Base-by-base conservation (phyloP, 371 early-diverging fungal genomes). In the Mortierella sp. region DNA sequence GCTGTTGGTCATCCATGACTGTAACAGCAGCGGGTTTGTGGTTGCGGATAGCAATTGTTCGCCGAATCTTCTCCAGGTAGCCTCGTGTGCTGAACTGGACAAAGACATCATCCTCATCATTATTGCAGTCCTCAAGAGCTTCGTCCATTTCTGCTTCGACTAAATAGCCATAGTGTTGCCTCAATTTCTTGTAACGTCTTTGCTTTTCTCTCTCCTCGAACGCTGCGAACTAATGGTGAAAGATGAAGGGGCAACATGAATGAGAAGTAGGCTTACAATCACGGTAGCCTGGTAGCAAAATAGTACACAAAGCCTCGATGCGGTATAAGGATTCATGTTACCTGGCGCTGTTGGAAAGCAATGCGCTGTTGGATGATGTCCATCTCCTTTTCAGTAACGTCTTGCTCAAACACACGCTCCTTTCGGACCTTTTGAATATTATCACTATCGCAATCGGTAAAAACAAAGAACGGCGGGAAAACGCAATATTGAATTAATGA, bases 331-430 rank as follows among this genome's bases (percentile, higher is more conserved):
- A 26, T 40, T 40, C 26, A n/a, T 47, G 43, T 43, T 84, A 89
- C 92, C 83, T 92, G 92, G 62, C 90, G 88, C 72, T 95, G 96
- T 78, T 96, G 96, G 43, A 96, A 86, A 9, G 93, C 95, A 3
- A 97, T 94, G 9, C 97, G 91, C 83, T 94, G 89, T 75, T 93
- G 88, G 83, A 97, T 96, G 66, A 97, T 93, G 47, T 89, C 91
- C 88, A 87, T 90, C 80, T 97, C 97, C 59, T 91, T 90, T 71
- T 93, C 94, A 0, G 96, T 97, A 20, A 96, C 91, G 76, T 95
- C 94, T 66, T 91, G 90, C 69, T 95, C 92, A 75, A 96, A 97
- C 9, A 96, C 91, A 39, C 93, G 92, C 66, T 94, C 93, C 83
- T 95, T 96, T 40, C 95, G 92, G 47, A 96, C 93, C 39, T 91